Conservation (phyloP, 2,329 filamentous ascomycete species). For the Verticillium tricorpus region DNA sequence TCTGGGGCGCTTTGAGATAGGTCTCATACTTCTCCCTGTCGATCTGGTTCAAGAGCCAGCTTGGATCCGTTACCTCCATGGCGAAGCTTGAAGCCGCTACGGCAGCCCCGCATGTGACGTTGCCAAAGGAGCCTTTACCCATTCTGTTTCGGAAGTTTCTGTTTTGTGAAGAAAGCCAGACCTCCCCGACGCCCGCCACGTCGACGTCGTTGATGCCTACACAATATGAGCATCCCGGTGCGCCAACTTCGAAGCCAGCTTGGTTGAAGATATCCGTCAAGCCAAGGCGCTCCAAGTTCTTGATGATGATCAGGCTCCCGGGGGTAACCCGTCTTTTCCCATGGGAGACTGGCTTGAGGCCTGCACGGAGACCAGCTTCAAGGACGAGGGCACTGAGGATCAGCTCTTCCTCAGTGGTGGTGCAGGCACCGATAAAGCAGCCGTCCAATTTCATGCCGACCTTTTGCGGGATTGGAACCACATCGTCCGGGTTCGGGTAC, state of each 20-base stretch:
- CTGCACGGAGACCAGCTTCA: constrained; percentile 27
- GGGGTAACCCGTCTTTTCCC: constrained; percentile 35
- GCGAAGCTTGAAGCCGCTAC: constrained; percentile 41
- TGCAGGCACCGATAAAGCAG: constrained; percentile 40
- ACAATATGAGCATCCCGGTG: constrained; percentile 38
- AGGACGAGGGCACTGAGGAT: constrained; percentile 34
- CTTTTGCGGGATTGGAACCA: constrained; percentile 29
- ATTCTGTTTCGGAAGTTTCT: constrained; percentile 39
- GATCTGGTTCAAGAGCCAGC: constrained; percentile 22
- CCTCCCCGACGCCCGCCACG: constrained; percentile 30
- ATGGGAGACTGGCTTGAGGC: constrained; percentile 18
- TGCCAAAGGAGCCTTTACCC: constrained; percentile 31
- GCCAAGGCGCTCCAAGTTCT: constrained; percentile 24
- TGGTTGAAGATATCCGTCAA: constrained; percentile 30
- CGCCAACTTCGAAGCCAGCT: constrained; percentile 33
- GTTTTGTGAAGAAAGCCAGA: constrained; percentile 38
- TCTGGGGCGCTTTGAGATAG: constrained; percentile 4
- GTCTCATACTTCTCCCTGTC: constrained; percentile 2
- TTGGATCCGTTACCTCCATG: constrained; percentile 36
- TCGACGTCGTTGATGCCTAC: constrained; percentile 35
- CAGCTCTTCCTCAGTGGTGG: constrained; percentile 37
- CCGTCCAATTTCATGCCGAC: constrained; percentile 29
- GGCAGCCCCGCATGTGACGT: constrained; percentile 38
- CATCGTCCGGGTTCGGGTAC: constrained; percentile 36
- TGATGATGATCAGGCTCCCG: constrained; percentile 30